phyloP scores from a whole-genome alignment of 2,329 filamentous ascomycete genomes.

The Emmonsiellopsis sp. region DNA sequence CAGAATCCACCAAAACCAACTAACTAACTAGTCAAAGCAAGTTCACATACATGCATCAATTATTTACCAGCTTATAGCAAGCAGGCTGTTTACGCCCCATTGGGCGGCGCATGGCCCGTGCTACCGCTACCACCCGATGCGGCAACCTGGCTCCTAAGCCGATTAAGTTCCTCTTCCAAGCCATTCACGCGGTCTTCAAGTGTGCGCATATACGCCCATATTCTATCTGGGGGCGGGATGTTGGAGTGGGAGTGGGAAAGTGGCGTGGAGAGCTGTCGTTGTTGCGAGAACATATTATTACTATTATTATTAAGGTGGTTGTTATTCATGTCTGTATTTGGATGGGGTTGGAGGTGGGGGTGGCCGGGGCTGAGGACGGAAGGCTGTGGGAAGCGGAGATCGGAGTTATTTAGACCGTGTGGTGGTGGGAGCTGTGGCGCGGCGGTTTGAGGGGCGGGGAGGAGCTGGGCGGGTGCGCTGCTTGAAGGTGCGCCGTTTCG shows the following conservation, averaged over 20 bases:
- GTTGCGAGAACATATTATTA: background rate
- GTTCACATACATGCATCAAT: too few species aligned
- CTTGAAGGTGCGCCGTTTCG: slow-evolving; percentile 11
- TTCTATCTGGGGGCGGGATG: slow-evolving; percentile 8
- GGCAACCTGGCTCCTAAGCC: slow-evolving; percentile 20
- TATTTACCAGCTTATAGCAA: background rate
- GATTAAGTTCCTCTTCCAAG: slow-evolving; percentile 24
- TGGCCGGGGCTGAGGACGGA: slow-evolving; percentile 13
- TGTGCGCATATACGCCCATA: slow-evolving; percentile 24
- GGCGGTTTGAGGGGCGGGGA: slow-evolving; percentile 7
- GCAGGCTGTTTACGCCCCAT: background rate
- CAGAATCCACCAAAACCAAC: too few species aligned
- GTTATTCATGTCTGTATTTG: slow-evolving; percentile 5
- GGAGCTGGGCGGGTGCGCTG: slow-evolving; percentile 4
- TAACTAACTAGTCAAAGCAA: too few species aligned
- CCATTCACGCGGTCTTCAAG: slow-evolving; percentile 25
- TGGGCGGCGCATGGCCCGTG: background rate
- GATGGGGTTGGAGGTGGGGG: slow-evolving; percentile 1
- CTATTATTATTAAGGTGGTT: slow-evolving; percentile 7
- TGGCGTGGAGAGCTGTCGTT: slow-evolving; percentile 2
- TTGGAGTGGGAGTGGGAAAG: slow-evolving; percentile 3
- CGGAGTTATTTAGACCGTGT: slow-evolving; percentile 23
- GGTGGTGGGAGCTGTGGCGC: slow-evolving; percentile 27
- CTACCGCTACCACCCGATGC: background rate
- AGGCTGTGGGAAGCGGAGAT: slow-evolving; percentile 26